These are phyloP conservation scores for Lactarius pseudohatsudake DNA, from an alignment of 768 basidiomycete species.

Conservation along the genomic window DNA sequence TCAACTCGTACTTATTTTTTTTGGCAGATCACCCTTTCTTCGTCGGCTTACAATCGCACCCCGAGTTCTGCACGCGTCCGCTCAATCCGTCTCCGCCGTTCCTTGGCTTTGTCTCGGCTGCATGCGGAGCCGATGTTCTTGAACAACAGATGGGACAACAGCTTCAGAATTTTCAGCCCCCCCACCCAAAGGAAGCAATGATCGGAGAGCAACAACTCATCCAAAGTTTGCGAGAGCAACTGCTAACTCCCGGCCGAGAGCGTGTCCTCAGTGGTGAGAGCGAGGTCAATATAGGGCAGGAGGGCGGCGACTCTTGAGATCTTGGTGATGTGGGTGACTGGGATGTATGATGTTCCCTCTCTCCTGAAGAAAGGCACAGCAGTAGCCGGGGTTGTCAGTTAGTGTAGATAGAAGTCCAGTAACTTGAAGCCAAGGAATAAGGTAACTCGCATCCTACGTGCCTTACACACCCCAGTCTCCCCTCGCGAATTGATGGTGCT, in stretches of 20 bases:
- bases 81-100: slow-evolving; percentile 97
- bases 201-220: slow-evolving; percentile 61
- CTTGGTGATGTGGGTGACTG: not conserved
- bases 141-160: slow-evolving; percentile 74
- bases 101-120: slow-evolving; percentile 91
- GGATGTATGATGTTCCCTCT: not conserved
- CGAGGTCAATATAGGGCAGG: not conserved
- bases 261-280: slow-evolving; percentile 25
- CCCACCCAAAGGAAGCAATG: slow-evolving; percentile 77
- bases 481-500: not conserved
- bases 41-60: slow-evolving; percentile 92
- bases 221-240: slow-evolving; percentile 33
- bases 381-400: not conserved
- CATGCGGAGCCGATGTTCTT: slow-evolving; percentile 55
- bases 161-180: slow-evolving; percentile 58
- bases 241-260: slow-evolving; percentile 20
- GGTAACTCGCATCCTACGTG: not conserved
- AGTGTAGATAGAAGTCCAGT: not conserved
- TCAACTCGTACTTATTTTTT: not conserved
- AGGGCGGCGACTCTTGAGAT: not conserved
- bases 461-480: not conserved
- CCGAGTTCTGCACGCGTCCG: slow-evolving; percentile 97
- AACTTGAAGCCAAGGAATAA: not conserved
- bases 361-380: not conserved
- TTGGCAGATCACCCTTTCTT: slow-evolving; percentile 87